A percentile compares a stretch with the other conserved stretches of the same genome.
phyloP scores from a whole-genome alignment of 805 yeast genomes.

The Metschnikowia vanudenii region DNA sequence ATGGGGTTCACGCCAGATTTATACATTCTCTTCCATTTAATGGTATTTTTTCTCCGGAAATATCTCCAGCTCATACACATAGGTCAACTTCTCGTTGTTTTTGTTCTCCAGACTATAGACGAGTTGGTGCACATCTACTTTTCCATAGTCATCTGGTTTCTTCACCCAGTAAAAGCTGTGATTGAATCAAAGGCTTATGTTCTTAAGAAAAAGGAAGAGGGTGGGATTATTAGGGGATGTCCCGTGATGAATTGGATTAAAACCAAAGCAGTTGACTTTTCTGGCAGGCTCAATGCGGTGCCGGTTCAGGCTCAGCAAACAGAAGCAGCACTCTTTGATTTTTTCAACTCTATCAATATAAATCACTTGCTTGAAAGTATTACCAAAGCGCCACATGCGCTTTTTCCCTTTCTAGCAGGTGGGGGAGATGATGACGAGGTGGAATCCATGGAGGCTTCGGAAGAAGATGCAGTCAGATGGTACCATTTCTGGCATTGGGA shows the following conservation, averaged over 20 bases:
- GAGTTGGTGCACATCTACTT: conserved; percentile 1
- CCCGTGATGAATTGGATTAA: not conserved
- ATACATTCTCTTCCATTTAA: conserved; percentile 2
- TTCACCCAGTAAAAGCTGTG: conserved; percentile 2
- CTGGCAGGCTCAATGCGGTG: conserved; percentile 4
- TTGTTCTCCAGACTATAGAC: conserved; percentile 5
- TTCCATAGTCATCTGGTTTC: conserved; percentile 1
- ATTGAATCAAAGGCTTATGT: not conserved
- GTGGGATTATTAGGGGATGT: not conserved
- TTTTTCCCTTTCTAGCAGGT: not conserved
- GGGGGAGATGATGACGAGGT: not conserved
- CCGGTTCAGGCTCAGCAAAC: conserved; percentile 7
- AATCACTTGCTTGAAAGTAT: not conserved
- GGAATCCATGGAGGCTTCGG: not conserved
- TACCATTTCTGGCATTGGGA: conserved; percentile 3
- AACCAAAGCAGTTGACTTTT: not conserved
- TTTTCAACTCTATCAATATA: not conserved
- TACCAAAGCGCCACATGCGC: not conserved
- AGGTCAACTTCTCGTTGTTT: conserved; percentile 3
- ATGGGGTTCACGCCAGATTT: conserved; percentile 1
- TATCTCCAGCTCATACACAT: conserved; percentile 1
- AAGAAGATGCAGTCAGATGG: conserved; percentile 1
- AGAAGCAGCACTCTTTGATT: conserved; percentile 2
- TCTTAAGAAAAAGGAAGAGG: not conserved
- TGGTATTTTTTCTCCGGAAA: conserved; percentile 1